These are phyloP conservation scores for Plasmodium sp. DNA, from an alignment of 169 alveolate genomes.

Conservation along the genomic window DNA sequence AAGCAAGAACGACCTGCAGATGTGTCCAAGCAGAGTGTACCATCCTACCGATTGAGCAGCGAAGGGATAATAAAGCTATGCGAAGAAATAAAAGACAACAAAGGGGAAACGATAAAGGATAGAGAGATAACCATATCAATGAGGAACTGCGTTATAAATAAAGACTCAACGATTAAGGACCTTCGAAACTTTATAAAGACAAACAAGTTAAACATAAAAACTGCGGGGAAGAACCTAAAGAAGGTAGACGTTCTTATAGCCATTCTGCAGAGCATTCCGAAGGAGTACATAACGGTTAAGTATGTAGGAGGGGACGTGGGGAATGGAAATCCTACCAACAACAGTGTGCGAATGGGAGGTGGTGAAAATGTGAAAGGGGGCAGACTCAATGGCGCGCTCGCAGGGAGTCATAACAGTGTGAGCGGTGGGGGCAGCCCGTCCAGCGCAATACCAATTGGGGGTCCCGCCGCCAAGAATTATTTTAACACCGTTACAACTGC, in stretches of 20 bases:
- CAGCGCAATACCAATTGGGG: not conserved
- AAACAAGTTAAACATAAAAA: conserved; percentile 82
- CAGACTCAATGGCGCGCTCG: not conserved
- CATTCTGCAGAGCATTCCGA: conserved; percentile 79
- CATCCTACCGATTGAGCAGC: conserved; percentile 12
- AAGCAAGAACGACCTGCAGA: not conserved
- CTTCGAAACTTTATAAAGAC: conserved; percentile 82
- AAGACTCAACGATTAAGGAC: conserved; percentile 80
- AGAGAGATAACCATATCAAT: conserved; percentile 24
- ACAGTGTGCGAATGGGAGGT: not conserved
- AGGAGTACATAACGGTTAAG: conserved; percentile 44
- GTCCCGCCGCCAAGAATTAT: not conserved
- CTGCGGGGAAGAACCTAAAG: conserved; percentile 84
- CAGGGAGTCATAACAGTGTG: not conserved
- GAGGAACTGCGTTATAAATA: conserved; percentile 76
- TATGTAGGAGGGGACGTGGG: not conserved
- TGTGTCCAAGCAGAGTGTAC: not conserved
- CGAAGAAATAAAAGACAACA: conserved; percentile 42
- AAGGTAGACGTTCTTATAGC: conserved; percentile 78
- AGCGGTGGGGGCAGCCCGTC: not conserved
- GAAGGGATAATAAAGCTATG: conserved; percentile 37
- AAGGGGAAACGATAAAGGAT: not conserved
- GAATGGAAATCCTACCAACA: not conserved
- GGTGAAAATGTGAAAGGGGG: not conserved
- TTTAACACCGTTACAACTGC: not conserved